A percentile compares a stretch with the other conserved stretches of the same genome.
Evolutionary conservation across 768 basidiomycete genomes (phyloP).

Genomic region (Tylopilus intermedius): DNA sequence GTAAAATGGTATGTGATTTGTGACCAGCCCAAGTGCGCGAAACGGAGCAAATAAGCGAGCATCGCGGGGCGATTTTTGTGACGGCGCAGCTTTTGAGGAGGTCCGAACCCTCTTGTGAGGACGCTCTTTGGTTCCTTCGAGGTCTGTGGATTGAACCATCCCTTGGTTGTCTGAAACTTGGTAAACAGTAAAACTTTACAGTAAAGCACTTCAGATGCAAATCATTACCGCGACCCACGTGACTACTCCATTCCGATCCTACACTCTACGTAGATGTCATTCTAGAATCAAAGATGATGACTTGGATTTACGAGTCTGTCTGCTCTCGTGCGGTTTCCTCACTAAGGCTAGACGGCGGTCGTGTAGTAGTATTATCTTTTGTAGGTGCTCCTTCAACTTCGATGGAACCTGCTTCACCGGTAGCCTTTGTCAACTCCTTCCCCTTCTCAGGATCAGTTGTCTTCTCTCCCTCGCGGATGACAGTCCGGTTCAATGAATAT

Average conservation of each 20-base stretch:
- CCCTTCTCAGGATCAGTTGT: conserved; percentile 31
- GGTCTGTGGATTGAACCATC: conserved; percentile 21
- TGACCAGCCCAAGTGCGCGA: conserved; percentile 89
- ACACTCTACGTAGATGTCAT: too few relatives aligned
- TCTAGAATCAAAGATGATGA: too few relatives aligned
- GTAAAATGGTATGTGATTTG: conserved; percentile 85
- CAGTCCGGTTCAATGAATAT: conserved; percentile 32
- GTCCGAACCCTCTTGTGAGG: conserved; percentile 25
- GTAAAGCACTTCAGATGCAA: too few relatives aligned
- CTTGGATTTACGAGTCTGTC: background rate
- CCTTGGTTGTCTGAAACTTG: background rate
- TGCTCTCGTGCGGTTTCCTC: background rate
- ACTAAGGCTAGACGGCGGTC: background rate
- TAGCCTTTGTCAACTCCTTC: background rate
- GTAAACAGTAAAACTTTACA: background rate
- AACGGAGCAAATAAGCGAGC: conserved; percentile 81
- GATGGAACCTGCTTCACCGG: background rate
- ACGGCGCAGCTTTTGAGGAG: background rate
- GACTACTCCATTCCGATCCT: background rate
- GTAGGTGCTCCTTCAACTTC: background rate
- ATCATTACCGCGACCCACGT: conserved; percentile 7
- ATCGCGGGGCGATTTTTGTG: conserved; percentile 12
- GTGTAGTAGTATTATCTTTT: conserved; percentile 1
- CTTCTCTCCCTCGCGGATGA: conserved; percentile 13
- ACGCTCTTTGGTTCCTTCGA: conserved; percentile 12